Evolutionary conservation across 257 asterid species (phyloP), one percentile per base, ranked within the genome.

Genomic region (Gentiana straminea): DNA sequence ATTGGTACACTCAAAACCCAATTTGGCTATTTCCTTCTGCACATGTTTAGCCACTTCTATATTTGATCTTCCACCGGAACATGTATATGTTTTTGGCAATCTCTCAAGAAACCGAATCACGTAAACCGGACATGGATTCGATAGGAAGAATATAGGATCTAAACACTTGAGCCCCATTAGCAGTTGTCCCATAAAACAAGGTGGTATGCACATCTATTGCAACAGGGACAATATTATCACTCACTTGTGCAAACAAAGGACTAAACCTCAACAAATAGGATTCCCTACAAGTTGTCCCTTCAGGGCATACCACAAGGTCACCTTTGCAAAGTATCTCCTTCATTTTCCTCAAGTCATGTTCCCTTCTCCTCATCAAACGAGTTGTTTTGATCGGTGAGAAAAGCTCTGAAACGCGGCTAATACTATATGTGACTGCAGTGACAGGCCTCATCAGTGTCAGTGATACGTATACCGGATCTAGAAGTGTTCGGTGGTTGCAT

Each of bases 161-260:
- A 73, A 39, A 52, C 50, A 64, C 50, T 73, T 73, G 33, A 47
- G 38, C 24, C 13, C 78, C 78, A 33, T 74, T 37, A 0, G 78
- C 78, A 9, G 78, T 73, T 39, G 78, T 73, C 47, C 74, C 78
- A n/a, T 73, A 61, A 5, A 73, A 73, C 74, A 68, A 64, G 63
- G 57, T 61, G 8, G 54, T 68, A 13, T 60, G 50, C 49, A 62
- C 38, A 54, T 68, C 71, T n/a, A 73, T 44, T 8, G 78, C 78
- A 5, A 73, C 71, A 0, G 78, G 78, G 15, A 68, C 60, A 5
- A 68, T 24, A 24, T 24, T 24, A 24, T 24, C 24, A 24, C 24
- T 24, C 24, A 24, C 1, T 24, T 24, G 24, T 0, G 78, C 65
- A 38, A 73, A 73, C 33, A 68, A 50, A 47, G 74, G 74, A 52